Evolutionary conservation across 1,139 yeast species (phyloP), one percentile per base, ranked within the genome.

Genomic region (Schizosaccharomyces versatilis): DNA sequence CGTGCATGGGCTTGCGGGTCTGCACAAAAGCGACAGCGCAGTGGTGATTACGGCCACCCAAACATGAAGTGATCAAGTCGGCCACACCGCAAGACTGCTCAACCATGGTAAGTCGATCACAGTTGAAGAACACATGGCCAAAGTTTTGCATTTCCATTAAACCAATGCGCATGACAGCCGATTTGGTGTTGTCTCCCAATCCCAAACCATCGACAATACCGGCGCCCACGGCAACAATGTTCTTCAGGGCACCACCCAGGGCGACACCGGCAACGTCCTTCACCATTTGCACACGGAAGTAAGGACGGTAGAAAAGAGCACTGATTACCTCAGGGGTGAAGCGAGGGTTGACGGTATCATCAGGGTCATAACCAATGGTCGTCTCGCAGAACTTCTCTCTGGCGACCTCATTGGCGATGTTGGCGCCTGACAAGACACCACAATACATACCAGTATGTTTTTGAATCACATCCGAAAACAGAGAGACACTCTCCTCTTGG

Each of bases 171-270:
- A 86, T 85, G 63, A 88, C 78, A 54, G 96, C 96, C 54, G 95
- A 83, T 69, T 86, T 84, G 62, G 97, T 95, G 66, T 88, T 88
- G 71, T 85, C 95, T 67, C 97, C 97, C 96, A 97, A 88, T 57
- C 94, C 95, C 59, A 82, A 76, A 62, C 96, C 96, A 70, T 84
- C 95, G 59, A 86, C 95, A 66, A 86, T 83, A 55, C 96, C 97
- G 56, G 93, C 95, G 57, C 93, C 86, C 64, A 84, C 75, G 54
- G 96, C 96, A 61, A 86, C 84, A 42, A 88, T 86, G 69, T 88
- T 88, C 72, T 88, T 88, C 67, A 88, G 75, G 3, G 97, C 97
- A 64, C 96, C 97, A 47, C 95, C 94, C 60, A 88, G 77, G 14
- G 94, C 83, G 57, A 86, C 88, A 65, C 97, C 97, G 36, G 90